Conservation (phyloP, 345 rosid species). For the Rhodamnia rubescens region DNA sequence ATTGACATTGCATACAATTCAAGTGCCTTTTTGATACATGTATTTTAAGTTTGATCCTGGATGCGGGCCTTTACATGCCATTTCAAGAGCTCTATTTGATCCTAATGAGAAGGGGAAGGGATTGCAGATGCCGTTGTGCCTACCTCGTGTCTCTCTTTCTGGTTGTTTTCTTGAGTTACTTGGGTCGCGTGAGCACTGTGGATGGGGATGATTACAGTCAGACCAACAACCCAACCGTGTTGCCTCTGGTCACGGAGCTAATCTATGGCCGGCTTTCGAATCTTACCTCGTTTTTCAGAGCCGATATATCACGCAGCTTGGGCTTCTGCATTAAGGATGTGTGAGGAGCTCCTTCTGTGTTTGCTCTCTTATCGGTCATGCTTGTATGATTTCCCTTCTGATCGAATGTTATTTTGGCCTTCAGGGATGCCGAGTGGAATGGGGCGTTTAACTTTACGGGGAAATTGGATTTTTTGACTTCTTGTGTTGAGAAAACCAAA, state of each 20-base stretch:
- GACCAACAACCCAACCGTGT: background rate
- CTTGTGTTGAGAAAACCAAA: slow-evolving; percentile 53
- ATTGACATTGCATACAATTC: background rate
- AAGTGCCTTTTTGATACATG: background rate
- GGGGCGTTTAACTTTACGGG: slow-evolving; percentile 57
- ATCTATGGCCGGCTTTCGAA: slow-evolving; percentile 43
- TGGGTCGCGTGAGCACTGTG: background rate
- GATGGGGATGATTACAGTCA: background rate
- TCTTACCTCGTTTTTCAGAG: slow-evolving; percentile 28
- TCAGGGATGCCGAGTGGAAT: slow-evolving; percentile 69
- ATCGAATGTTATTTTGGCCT: background rate
- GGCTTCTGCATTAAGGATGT: slow-evolving; percentile 65
- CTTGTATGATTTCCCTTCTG: background rate
- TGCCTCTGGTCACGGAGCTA: slow-evolving; percentile 1
- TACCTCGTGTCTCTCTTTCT: background rate
- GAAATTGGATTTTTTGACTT: slow-evolving; percentile 44
- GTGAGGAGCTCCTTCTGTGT: slow-evolving; percentile 23
- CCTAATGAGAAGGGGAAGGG: background rate
- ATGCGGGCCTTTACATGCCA: background rate
- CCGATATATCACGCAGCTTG: slow-evolving; percentile 27
- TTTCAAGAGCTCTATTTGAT: background rate
- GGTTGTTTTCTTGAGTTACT: background rate
- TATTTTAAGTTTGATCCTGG: background rate
- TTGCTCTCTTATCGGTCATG: background rate
- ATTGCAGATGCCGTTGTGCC: background rate